Conservation (phyloP, 2,329 filamentous ascomycete species). For the Helotiales sp. region DNA sequence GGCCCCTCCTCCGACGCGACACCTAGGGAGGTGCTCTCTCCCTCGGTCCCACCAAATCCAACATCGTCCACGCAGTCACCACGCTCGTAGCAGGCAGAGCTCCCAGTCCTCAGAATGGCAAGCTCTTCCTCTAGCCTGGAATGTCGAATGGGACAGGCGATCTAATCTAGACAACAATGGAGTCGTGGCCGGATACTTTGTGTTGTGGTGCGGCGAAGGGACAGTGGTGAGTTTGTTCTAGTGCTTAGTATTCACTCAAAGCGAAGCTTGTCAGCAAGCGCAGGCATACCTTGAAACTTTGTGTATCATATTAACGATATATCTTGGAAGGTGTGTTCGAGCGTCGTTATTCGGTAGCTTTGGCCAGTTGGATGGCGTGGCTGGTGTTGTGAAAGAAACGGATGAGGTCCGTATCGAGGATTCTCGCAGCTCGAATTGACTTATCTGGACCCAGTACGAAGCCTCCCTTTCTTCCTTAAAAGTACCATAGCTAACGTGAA, state of each 20-base stretch:
- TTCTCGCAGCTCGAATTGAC: constrained; percentile 31
- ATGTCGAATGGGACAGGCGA: constrained; percentile 53
- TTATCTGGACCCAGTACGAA: constrained; percentile 35
- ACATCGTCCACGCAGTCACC: constrained; percentile 48
- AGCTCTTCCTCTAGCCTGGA: constrained; percentile 51
- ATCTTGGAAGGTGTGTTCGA: constrained; percentile 45
- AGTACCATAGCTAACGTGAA: background rate
- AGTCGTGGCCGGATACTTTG: constrained; percentile 48
- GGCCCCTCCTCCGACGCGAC: constrained; percentile 30
- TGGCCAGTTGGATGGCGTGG: constrained; percentile 45
- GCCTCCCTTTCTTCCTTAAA: background rate
- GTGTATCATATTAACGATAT: background rate
- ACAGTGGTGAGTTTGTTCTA: constrained; percentile 46
- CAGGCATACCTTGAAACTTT: background rate
- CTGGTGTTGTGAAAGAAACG: constrained; percentile 35
- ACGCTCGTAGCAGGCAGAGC: constrained; percentile 48
- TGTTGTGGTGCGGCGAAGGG: constrained; percentile 49
- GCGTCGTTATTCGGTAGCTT: constrained; percentile 49
- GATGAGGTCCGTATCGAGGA: constrained; percentile 44
- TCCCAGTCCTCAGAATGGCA: constrained; percentile 46
- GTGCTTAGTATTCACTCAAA: background rate
- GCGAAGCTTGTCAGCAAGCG: background rate
- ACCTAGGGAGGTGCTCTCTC: constrained; percentile 48
- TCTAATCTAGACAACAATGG: constrained; percentile 49
- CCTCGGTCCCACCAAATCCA: constrained; percentile 46